A percentile compares a stretch with the other conserved stretches of the same genome.
Evolutionary conservation across 1,284 basidiomycete species (phyloP).

Genomic region (Leccinum subrobustum): DNA sequence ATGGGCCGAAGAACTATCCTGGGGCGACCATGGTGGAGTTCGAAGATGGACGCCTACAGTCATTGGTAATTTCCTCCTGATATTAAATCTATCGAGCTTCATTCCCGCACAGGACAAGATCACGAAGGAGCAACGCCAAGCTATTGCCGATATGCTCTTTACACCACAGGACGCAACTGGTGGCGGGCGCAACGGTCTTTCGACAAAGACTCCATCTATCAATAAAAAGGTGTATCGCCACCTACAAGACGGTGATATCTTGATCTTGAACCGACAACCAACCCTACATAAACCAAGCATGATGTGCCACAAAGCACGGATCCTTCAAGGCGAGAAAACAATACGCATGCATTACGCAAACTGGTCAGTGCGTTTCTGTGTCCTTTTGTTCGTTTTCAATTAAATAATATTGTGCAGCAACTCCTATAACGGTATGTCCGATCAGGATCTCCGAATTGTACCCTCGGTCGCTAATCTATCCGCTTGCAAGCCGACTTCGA

Average conservation of each 20-base stretch:
- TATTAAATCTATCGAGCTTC: constrained; percentile 1
- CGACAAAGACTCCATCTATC: constrained; percentile 69
- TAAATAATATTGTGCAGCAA: constrained; percentile 55
- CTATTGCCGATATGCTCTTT: constrained; percentile 95
- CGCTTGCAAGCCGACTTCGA: constrained; percentile 87
- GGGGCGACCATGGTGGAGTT: constrained; percentile 95
- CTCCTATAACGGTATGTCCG: constrained; percentile 85
- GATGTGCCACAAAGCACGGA: constrained; percentile 97
- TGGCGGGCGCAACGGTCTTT: constrained; percentile 54
- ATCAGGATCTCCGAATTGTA: constrained; percentile 2
- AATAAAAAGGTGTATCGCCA: constrained; percentile 99
- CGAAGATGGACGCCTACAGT: constrained; percentile 89
- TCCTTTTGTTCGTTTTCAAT: constrained; percentile 2
- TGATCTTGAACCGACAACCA: constrained; percentile 97
- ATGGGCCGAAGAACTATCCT: constrained; percentile 87
- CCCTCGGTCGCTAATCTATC: constrained; percentile 14
- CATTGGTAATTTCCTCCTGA: constrained; percentile 53
- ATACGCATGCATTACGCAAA: constrained; percentile 99
- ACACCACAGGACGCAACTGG: constrained; percentile 83
- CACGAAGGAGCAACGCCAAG: constrained; percentile 85
- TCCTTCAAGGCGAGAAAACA: constrained; percentile 95
- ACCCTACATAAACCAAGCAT: constrained; percentile 99
- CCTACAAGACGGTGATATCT: constrained; percentile 91
- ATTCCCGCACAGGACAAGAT: constrained; percentile 69
- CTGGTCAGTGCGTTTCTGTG: constrained; percentile 58